Base-by-base conservation (phyloP, 768 basidiomycete species). In the Sistotremastrum niveocremeum region DNA sequence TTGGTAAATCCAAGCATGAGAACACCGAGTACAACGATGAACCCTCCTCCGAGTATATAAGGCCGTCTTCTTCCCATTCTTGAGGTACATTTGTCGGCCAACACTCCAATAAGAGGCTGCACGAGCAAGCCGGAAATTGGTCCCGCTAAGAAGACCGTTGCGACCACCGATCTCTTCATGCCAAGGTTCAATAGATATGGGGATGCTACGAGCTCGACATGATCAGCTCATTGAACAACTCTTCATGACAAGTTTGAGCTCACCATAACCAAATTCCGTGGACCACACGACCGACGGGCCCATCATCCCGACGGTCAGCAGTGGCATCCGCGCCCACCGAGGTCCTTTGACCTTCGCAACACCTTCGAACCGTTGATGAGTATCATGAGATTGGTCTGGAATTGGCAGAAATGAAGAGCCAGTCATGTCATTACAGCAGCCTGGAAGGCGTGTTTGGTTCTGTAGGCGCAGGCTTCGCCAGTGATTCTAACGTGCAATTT, bases 261-360 rank as follows among this genome's bases (percentile, higher is more conserved):
- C 46, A 64, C 85, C 88, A 51, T 94, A 91, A 0, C 86, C 82
- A 87, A 95, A 91, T 57, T 95, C 91, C 8, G 94, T 81, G 1
- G 83, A 84, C 93, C 93, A 95, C 41, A 94, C 76, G 49, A 89
- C 77, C 59, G 88, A 85, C 1, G 93, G 79, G 5, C 91, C 91
- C 3, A 89, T 62, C 44, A 93, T 64, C 1, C 86, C 84, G 5
- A 90, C 56, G 0, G 89, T 93, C 36, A 94, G 61, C 3, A 72
- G 68, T 1, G 84, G 82, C 30, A 84, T 61, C 41, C 74, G 77
- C 0, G 72, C 58, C 78, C 79, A 86, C 49, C 56, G 51, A 1
- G 88, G 87, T 0, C 86, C 85, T 5, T 71, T 52, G 30, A 89
- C 75, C 47, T 65, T 70, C 1, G 84, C 67, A 30, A 68, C 63